Base-by-base conservation (phyloP, 2,329 filamentous ascomycete species). In the Claviceps sp. region DNA sequence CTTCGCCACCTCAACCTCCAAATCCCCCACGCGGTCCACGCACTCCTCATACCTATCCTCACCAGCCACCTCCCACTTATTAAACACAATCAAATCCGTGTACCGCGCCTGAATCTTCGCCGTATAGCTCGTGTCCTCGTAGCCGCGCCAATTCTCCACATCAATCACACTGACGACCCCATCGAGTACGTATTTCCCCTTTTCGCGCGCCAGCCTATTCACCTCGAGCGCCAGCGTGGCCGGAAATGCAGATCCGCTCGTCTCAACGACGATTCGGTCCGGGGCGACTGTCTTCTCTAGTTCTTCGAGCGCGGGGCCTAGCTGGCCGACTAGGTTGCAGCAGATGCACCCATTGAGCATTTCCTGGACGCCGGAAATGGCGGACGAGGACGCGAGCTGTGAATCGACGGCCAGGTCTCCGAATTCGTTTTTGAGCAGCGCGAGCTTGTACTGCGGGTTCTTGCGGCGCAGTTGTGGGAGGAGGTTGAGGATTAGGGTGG, bases 341-440 rank as follows among this genome's bases (percentile, higher is more conserved):
- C 93, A 98, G 69, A 98, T 97, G 71, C 93, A 97, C 58, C 91
- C 93, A 66, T 95, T 95, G 51, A 98, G 83, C 1, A 98, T 78
- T 69, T 98, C 93, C 61, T 86, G 86, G 4, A 95, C 90, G 52
- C 89, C 91, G 1, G 88, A 85, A 59, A 98, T 89, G 56, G 90
- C 83, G 48, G 81, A 81, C 14, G 85, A 85, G 0, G 85, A 77
- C 16, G 93, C 91, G 34, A 98, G 84, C 66, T 95, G 87, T 1
- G 87, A 93, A 73, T 98, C 93, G 65, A 98, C 78, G 38, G 89
- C 90, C 43, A 98, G 71, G 66, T 97, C 90, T 64, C 93, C 93
- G 67, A 96, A 97, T 71, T 98, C 93, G 70, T 98, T 98, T 68
- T 98, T 98, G 52, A 98, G 79, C 16, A 98, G 82, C 2, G 91